A percentile compares a stretch with the other conserved stretches of the same genome.
Conservation (phyloP, 768 basidiomycete species). For the Pleurotus citrinopileatus region DNA sequence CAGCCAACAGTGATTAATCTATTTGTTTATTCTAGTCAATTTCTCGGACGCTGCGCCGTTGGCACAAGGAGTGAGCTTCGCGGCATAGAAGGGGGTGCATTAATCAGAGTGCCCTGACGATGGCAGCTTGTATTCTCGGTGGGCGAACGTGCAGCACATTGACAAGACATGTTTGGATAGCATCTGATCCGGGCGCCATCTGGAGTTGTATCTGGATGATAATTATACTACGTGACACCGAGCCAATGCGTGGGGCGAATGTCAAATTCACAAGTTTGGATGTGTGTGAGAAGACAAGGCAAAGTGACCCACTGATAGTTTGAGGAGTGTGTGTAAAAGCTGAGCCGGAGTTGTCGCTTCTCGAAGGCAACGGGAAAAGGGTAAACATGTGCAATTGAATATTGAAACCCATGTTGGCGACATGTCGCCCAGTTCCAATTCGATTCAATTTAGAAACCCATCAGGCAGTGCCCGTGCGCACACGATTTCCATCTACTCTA, state of each 20-base stretch:
- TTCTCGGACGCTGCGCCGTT: conserved; percentile 87
- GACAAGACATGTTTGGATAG: neutral
- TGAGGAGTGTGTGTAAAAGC: conserved; percentile 6
- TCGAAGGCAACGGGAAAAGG: conserved; percentile 4
- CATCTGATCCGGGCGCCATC: conserved; percentile 9
- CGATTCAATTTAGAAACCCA: conserved; percentile 6
- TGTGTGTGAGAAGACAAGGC: conserved; percentile 1
- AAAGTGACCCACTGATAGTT: conserved; percentile 9
- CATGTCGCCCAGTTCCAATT: conserved; percentile 6
- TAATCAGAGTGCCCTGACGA: neutral
- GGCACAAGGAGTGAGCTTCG: conserved; percentile 91
- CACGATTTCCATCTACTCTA: conserved; percentile 14
- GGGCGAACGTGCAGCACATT: neutral
- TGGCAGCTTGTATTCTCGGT: neutral
- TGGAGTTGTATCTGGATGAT: conserved; percentile 2
- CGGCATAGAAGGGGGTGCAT: conserved; percentile 31
- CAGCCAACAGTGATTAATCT: neutral
- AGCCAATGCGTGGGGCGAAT: conserved; percentile 6
- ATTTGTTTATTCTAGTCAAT: conserved; percentile 52
- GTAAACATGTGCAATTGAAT: conserved; percentile 11
- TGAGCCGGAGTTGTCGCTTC: conserved; percentile 10
- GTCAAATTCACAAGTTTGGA: conserved; percentile 9
- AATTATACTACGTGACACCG: conserved; percentile 8
- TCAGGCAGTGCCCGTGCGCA: conserved; percentile 8
- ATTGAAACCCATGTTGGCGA: conserved; percentile 6